Conservation (phyloP, 2,329 filamentous ascomycete species). For the Colletotrichum spaethianum region DNA sequence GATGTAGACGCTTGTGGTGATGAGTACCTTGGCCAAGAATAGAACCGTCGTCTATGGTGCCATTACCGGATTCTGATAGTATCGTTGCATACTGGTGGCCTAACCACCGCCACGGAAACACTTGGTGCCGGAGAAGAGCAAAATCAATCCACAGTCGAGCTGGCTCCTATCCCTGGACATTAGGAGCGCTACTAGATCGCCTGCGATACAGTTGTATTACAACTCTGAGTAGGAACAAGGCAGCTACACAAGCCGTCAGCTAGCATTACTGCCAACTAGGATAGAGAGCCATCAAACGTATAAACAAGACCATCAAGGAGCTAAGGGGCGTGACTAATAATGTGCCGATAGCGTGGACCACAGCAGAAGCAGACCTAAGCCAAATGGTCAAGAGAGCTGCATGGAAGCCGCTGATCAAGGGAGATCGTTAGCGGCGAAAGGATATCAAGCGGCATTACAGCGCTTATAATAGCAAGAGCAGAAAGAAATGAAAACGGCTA, state of each 20-base stretch:
- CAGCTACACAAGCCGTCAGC: background rate
- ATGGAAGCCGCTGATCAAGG: background rate
- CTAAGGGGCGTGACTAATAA: background rate
- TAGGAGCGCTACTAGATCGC: background rate
- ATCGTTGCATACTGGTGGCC: too few species aligned
- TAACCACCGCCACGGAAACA: background rate
- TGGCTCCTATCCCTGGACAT: background rate
- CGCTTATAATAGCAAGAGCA: background rate
- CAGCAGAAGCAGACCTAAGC: background rate
- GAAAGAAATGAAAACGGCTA: background rate
- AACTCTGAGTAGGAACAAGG: background rate
- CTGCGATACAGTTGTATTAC: background rate
- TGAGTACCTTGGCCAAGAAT: background rate
- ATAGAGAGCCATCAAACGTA: background rate
- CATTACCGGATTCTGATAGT: background rate
- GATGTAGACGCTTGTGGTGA: background rate
- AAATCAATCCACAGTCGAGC: background rate
- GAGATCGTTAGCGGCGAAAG: background rate
- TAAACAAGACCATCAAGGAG: background rate
- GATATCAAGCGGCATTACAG: background rate
- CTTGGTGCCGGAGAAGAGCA: background rate
- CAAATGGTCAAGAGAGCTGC: background rate
- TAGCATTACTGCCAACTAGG: background rate
- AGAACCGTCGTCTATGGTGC: background rate
- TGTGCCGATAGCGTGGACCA: background rate